phyloP scores from a whole-genome alignment of 257 asterid species.

The Jacaranda copaia region DNA sequence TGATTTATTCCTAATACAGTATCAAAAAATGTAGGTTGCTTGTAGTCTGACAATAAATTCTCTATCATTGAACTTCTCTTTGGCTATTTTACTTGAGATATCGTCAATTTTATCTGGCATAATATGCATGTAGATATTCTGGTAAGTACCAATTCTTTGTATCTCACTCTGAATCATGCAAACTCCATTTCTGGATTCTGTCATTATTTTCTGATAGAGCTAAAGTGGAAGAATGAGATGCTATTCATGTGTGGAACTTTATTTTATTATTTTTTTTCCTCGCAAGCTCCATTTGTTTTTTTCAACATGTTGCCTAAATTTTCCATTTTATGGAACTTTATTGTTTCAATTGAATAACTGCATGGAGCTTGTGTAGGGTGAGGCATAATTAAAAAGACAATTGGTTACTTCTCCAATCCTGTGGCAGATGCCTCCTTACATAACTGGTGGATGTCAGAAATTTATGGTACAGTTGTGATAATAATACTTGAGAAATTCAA shows the following conservation, averaged over 20 bases:
- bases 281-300: conserved; percentile 74
- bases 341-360: conserved; percentile 5
- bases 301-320: not conserved
- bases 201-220: conserved; percentile 90
- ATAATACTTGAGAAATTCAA: not conserved
- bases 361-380: not conserved
- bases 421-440: not conserved
- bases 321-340: not conserved
- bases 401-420: conserved; percentile 11
- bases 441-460: not conserved
- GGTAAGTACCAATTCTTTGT: conserved; percentile 10
- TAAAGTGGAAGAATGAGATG: conserved; percentile 97
- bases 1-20: not conserved
- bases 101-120: conserved; percentile 20
- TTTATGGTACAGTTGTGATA: not conserved
- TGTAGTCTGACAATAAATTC: conserved; percentile 3
- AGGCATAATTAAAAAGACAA: not conserved
- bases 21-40: conserved; percentile 21
- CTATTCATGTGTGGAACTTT: conserved; percentile 85
- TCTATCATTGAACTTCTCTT: not conserved
- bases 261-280: conserved; percentile 88
- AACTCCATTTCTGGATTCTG: conserved; percentile 67
- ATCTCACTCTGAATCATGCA: conserved; percentile 22
- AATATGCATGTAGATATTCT: conserved; percentile 28
- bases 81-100: conserved; percentile 9